These are phyloP conservation scores for Diutina pseudorugosa DNA, from an alignment of 1,139 yeast species.

Conservation along the genomic window DNA sequence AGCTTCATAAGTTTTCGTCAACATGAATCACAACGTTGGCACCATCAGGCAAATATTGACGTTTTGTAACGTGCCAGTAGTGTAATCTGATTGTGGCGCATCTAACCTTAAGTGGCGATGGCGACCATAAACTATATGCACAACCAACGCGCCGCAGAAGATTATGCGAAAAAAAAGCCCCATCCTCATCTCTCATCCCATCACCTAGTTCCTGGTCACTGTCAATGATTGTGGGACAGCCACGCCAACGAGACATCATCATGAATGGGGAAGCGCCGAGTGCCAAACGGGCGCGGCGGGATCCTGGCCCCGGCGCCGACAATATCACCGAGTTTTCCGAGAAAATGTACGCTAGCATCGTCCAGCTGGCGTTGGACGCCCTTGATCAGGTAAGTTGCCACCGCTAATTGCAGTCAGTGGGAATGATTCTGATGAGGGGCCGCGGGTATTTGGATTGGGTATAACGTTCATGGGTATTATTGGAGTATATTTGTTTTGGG, in stretches of 20 bases:
- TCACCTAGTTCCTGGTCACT: not conserved
- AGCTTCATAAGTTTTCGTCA: no score
- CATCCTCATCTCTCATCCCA: not conserved
- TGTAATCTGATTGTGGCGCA: no score
- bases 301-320: not conserved
- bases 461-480: not conserved
- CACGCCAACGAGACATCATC: constrained; percentile 1
- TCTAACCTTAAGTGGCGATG: no score
- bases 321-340: constrained; percentile 21
- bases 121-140: no score
- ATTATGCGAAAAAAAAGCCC: not conserved
- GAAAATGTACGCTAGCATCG: constrained; percentile 51
- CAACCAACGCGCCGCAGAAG: not conserved
- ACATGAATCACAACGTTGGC: no score
- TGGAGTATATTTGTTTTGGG: not conserved
- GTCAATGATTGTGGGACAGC: constrained; percentile 1
- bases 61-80: no score
- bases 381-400: constrained; percentile 44
- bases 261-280: constrained; percentile 1
- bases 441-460: not conserved
- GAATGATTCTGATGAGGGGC: constrained; percentile 1
- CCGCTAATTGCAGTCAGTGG: constrained; percentile 6
- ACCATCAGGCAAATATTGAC: no score
- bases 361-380: constrained; percentile 58
- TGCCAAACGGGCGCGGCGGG: not conserved